Conservation (phyloP, 2,329 filamentous ascomycete genomes). For the Proliferodiscus dingleyae region DNA sequence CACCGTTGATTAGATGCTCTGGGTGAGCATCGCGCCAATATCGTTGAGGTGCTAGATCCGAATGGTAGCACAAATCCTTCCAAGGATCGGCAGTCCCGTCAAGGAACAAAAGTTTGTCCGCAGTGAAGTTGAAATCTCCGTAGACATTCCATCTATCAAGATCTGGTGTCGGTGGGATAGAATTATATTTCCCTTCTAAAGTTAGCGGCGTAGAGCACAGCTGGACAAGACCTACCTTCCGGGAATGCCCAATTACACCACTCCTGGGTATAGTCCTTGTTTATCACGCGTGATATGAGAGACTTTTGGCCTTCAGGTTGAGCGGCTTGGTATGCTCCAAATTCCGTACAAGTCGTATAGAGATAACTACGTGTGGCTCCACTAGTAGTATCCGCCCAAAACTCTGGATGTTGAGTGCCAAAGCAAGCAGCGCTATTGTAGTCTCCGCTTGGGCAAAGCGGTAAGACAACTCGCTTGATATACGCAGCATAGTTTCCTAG, state of each 20-base stretch:
- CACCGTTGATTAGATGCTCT: not conserved
- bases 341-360: not conserved
- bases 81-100: not conserved
- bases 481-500: not conserved
- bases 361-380: not conserved
- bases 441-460: not conserved
- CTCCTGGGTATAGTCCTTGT: not conserved
- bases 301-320: not conserved
- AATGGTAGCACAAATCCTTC: not conserved
- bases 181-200: not conserved
- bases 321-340: not conserved
- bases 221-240: not conserved
- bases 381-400: not conserved
- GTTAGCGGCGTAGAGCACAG: not conserved
- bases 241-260: not conserved
- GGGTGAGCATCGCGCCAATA: not conserved
- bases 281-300: not conserved
- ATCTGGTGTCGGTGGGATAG: not conserved
- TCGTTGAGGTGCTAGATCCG: not conserved
- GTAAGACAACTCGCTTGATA: not conserved
- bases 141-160: not conserved
- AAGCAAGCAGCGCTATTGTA: not conserved
- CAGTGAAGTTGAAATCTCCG: not conserved
- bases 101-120: not conserved
- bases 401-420: not conserved